Percentiles rank a stretch among this genome's conserved stretches.
phyloP scores from a whole-genome alignment of 257 asterid genomes.

The Salvia hispanica region DNA sequence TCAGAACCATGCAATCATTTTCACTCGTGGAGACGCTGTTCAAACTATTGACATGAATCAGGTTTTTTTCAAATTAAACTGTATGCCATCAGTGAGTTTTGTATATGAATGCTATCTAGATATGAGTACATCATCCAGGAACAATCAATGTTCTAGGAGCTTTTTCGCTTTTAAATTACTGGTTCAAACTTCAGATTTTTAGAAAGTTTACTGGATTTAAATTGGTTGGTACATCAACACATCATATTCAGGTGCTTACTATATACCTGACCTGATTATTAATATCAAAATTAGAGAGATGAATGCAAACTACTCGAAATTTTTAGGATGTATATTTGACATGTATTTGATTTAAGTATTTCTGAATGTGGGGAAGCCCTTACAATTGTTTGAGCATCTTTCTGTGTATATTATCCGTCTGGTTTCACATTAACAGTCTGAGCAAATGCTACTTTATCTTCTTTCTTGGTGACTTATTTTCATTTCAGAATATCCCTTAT shows the following conservation, averaged over 20 bases:
- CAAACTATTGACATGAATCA: conserved; percentile 99
- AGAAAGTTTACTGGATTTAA: not conserved
- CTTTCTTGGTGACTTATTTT: conserved; percentile 1
- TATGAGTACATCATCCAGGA: not conserved
- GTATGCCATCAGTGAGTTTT: conserved; percentile 16
- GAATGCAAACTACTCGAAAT: too few species aligned
- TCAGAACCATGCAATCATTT: conserved; percentile 92
- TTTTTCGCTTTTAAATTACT: conserved; percentile 12
- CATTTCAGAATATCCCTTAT: conserved; percentile 9
- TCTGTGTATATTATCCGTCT: not conserved
- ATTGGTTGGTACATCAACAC: not conserved
- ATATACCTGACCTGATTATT: not conserved
- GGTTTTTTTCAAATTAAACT: conserved; percentile 40
- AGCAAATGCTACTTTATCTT: not conserved
- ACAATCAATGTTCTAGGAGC: not conserved
- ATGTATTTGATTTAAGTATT: too few species aligned
- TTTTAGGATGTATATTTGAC: too few species aligned
- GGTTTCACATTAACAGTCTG: not conserved
- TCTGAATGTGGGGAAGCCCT: too few species aligned
- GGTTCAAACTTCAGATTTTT: not conserved
- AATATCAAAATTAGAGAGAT: not conserved
- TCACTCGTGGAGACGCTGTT: conserved; percentile 97
- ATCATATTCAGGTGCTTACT: not conserved
- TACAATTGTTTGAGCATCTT: too few species aligned
- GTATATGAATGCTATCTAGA: conserved; percentile 11